These are phyloP conservation scores for Paramarasmius palmivorus DNA, from an alignment of 1,284 basidiomycete species.

Conservation along the genomic window DNA sequence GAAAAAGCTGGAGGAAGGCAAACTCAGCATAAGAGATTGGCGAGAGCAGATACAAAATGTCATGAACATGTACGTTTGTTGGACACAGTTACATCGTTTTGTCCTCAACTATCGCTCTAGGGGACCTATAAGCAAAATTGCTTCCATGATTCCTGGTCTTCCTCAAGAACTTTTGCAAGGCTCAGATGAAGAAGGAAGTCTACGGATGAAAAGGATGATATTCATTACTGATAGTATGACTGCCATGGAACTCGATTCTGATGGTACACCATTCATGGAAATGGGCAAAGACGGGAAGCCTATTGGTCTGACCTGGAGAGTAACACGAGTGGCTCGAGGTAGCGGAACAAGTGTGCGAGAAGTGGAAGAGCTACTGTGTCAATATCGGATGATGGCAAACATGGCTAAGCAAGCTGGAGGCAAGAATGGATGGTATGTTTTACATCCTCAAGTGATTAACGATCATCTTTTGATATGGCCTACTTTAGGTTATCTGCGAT, in stretches of 20 bases:
- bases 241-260: constrained; percentile 91
- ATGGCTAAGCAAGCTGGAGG: constrained; percentile 98
- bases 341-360: constrained; percentile 97
- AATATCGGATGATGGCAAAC: constrained; percentile 96
- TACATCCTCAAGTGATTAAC: neutral
- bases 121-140: constrained; percentile 97
- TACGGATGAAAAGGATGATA: constrained; percentile 96
- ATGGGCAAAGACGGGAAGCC: constrained; percentile 84
- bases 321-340: constrained; percentile 87
- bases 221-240: constrained; percentile 99
- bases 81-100: constrained; percentile 6
- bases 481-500: constrained; percentile 73
- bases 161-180: constrained; percentile 89
- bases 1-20: constrained; percentile 97
- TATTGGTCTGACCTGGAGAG: constrained; percentile 80
- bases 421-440: constrained; percentile 83
- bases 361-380: constrained; percentile 94
- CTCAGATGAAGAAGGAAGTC: constrained; percentile 88
- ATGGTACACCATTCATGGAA: constrained; percentile 87
- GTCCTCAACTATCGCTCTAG: constrained; percentile 38
- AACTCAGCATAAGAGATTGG: constrained; percentile 96
- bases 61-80: constrained; percentile 85
- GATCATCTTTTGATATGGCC: constrained; percentile 3
- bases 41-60: constrained; percentile 96
- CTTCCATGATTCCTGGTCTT: constrained; percentile 98